Base-by-base conservation (phyloP, 2,329 filamentous ascomycete species). In the Chaetomiaceae sp. region DNA sequence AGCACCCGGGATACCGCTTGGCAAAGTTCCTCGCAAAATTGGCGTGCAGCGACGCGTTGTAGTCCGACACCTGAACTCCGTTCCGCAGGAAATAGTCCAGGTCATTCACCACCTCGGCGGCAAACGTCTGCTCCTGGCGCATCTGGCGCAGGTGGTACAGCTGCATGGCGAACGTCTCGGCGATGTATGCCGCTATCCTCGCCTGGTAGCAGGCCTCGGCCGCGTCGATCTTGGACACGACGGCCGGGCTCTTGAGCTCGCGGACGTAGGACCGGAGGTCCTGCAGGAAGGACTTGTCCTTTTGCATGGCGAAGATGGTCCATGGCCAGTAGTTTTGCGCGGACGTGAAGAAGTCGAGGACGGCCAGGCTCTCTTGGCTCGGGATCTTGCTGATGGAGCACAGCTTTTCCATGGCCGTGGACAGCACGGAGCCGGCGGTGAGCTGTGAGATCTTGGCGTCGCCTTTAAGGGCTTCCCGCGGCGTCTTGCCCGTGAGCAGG, bases 271-370 rank as follows among this genome's bases (percentile, higher is more conserved):
- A 76, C 17, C 88, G 80, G 17, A 96, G 78, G 51, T 83, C 82
- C 38, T 82, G 76, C 53, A 96, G 79, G 64, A 96, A 92, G 0
- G 77, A 75, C 0, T 81, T 78, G 63, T 95, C 88, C 55, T 85
- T 85, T 57, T 87, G 83, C 33, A 95, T 74, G 36, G 87, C 84
- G 53, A 89, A 86, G 53, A 95, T 91, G 1, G 90, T 91, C 89
- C 92, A 96, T 1, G 91, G 88, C 92, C 92, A 97, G 66, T 91
- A 89, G 68, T 96, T 94, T 66, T 96, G 91, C 4, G 92, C 89
- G 3, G 88, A 84, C 2, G 89, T 84, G 34, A 96, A 83, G 67
- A 97, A 97, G 63, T 92, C 85, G 15, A 99, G 77, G 62, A 96
- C 84, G 1, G 88, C 83, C 20, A 91, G 74, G 4, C 85, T 82